Evolutionary conservation across 495 filamentous ascomycete genomes (phyloP).

Genomic region (Penicillium silybi): DNA sequence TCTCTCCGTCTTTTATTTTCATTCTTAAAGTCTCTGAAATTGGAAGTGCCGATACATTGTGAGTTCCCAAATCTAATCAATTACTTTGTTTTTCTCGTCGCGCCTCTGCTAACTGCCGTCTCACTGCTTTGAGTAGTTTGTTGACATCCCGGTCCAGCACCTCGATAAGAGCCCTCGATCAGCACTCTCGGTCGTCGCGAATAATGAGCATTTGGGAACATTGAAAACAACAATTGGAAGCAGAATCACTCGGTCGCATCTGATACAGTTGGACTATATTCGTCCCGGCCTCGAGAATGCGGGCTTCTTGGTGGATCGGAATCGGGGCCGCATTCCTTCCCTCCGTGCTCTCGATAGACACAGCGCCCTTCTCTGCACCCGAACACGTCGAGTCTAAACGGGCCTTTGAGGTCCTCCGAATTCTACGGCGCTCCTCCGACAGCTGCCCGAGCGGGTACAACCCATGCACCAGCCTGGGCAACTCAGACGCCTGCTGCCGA

Average conservation of each 20-base stretch:
- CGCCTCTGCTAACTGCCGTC: conserved; percentile 9
- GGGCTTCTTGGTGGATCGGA: conserved; percentile 36
- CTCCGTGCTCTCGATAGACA: conserved; percentile 30
- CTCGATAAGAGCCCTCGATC: conserved; percentile 7
- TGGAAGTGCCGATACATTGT: background rate
- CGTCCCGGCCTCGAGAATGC: conserved; percentile 31
- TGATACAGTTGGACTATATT: background rate
- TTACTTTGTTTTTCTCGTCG: background rate
- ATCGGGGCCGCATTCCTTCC: conserved; percentile 36
- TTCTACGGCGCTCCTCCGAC: conserved; percentile 33
- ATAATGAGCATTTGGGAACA: conserved; percentile 9
- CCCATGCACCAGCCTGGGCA: conserved; percentile 46
- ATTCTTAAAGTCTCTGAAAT: conserved; percentile 4
- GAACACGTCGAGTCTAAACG: conserved; percentile 21
- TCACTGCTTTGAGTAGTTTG: conserved; percentile 40
- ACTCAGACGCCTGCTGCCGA: conserved; percentile 54
- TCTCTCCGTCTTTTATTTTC: conserved; percentile 11
- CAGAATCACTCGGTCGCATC: conserved; percentile 3
- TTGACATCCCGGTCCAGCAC: conserved; percentile 25
- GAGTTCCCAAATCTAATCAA: background rate
- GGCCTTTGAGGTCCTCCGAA: conserved; percentile 37
- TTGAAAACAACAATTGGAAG: background rate
- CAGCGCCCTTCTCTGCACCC: conserved; percentile 27
- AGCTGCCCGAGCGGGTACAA: conserved; percentile 53
- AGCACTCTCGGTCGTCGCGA: conserved; percentile 3